Evolutionary conservation across 495 filamentous ascomycete genomes (phyloP), one percentile per base, ranked within the genome.

Genomic region (Pseudevernia furfuracea): DNA sequence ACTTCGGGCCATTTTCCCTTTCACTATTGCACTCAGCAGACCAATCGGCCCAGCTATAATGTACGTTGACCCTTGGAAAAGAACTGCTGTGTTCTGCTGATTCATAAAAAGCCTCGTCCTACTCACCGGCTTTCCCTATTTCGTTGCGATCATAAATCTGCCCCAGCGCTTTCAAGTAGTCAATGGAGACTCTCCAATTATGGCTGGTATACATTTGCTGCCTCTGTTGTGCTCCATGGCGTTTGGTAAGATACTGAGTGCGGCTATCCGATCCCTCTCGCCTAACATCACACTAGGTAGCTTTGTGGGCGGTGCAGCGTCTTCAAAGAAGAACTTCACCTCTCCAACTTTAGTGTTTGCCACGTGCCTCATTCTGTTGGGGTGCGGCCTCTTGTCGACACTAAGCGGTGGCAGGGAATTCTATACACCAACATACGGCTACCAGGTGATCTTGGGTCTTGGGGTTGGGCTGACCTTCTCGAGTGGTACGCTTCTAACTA

Each of bases 111-210:
- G 55, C 37, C 34, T 64, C n/a, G 17, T 52, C 17, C 49, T 66
- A 32, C 72, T 82, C 36, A 77, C 76, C 0, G 86, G 85, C 14
- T 85, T 82, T 55, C 73, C 81, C 9, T 87, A 81, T 66, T 80
- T 85, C 39, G 67, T 78, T 14, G 74, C 81, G 59, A 74, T 86
- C 7, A 78, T 87, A 44, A 79, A 82, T 57, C 74, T 89, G 11
- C 84, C 86, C 7, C 79, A 86, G 63, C 79, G 82, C 53, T 82
- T 86, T 39, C 84, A 87, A 62, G 74, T 85, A 34, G 79, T 86
- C 21, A 78, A 83, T 58, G 74, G 71, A 12, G 64, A 70, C 56
- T 77, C 76, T n/a, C 71, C 76, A 28, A 65, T 76, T 15, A 67
- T 67, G n/a, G 69, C 86, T 0, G 87, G 85, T 21, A 71, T 87